phyloP scores from a whole-genome alignment of 352 stramenopile genomes.

The Phytophthora sansomeana region DNA sequence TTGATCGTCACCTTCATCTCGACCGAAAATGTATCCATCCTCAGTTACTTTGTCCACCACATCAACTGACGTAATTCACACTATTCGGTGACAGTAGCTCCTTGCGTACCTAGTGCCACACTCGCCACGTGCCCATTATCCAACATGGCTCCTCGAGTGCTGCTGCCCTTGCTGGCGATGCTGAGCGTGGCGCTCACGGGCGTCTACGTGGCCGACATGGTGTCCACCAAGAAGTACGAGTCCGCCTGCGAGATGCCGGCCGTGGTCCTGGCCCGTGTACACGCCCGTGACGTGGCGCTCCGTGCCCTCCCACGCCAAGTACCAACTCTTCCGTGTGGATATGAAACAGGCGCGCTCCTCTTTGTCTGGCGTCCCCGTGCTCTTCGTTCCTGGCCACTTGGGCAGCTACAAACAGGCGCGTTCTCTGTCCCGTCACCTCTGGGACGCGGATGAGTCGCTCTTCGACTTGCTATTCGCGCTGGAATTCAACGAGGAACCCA shows the following conservation, averaged over 20 bases:
- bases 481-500: conserved; percentile 82
- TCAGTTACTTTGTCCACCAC: conserved; percentile 2
- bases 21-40: conserved; percentile 31
- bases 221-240: conserved; percentile 32
- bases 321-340: conserved; percentile 71
- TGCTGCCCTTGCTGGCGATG: conserved; percentile 67
- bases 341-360: conserved; percentile 59
- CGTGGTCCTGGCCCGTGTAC: conserved; percentile 88
- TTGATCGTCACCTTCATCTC: conserved; percentile 88
- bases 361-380: conserved; percentile 73
- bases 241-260: conserved; percentile 88
- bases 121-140: conserved; percentile 17
- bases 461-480: conserved; percentile 88
- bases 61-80: conserved; percentile 3
- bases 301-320: conserved; percentile 59
- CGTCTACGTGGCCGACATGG: conserved; percentile 55
- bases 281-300: conserved; percentile 53
- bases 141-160: conserved; percentile 32
- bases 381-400: conserved; percentile 86
- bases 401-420: conserved; percentile 89
- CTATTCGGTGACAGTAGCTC: background rate
- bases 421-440: conserved; percentile 77
- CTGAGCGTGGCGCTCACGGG: conserved; percentile 53
- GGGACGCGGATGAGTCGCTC: conserved; percentile 55
- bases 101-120: background rate